phyloP scores from a whole-genome alignment of 805 yeast species.

The Candida namnaoensis region DNA sequence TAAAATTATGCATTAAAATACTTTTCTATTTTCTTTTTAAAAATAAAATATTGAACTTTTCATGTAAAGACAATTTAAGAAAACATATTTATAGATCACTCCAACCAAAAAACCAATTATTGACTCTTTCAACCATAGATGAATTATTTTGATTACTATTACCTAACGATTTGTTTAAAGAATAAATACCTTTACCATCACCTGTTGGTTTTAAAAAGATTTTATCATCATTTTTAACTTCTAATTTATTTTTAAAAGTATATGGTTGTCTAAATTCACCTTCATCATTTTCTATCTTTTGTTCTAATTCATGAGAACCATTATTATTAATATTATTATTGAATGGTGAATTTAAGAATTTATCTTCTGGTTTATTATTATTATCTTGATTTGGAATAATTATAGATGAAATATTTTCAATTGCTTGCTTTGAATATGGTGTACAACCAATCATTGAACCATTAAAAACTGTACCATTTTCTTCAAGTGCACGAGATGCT shows the following conservation, averaged over 20 bases:
- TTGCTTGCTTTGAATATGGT: constrained; percentile 52
- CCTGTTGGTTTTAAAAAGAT: constrained; percentile 22
- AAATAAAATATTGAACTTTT: too few relatives aligned
- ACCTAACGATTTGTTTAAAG: constrained; percentile 15
- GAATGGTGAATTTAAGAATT: too few relatives aligned
- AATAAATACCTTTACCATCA: constrained; percentile 8
- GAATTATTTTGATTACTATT: constrained; percentile 13
- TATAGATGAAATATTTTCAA: constrained; percentile 47
- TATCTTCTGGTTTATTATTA: constrained; percentile 25
- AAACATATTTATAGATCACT: constrained; percentile 27
- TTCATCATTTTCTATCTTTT: constrained; percentile 4
- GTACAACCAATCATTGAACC: constrained; percentile 61
- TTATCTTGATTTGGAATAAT: constrained; percentile 35
- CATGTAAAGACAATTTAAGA: too few relatives aligned
- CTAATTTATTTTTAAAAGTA: constrained; percentile 20
- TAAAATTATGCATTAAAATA: too few relatives aligned
- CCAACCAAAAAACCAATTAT: constrained; percentile 48
- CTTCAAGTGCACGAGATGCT: constrained; percentile 78
- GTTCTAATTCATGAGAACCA: constrained; percentile 8
- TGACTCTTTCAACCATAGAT: constrained; percentile 20
- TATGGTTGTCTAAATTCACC: constrained; percentile 1
- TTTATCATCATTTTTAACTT: constrained; percentile 32
- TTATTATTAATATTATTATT: neutral
- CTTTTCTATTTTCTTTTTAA: too few relatives aligned
- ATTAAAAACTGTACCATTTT: constrained; percentile 66